Evolutionary conservation across 495 filamentous ascomycete species (phyloP), one percentile per base, ranked within the genome.

Genomic region (Xylaria nigripes): DNA sequence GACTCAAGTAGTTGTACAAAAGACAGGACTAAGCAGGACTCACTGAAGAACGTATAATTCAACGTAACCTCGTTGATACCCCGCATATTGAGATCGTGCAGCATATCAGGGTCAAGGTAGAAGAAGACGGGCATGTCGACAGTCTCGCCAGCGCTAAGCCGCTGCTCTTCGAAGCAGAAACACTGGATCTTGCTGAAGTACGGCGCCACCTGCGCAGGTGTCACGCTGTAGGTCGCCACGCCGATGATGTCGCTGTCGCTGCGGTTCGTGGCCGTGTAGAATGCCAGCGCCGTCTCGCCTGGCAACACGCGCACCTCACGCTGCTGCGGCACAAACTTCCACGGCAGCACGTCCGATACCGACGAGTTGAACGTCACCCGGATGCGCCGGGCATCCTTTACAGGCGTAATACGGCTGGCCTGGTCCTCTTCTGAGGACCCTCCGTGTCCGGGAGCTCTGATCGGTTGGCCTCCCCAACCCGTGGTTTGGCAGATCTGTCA

Each of bases 91-190:
- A 91, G 76, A 70, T 99, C 94, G 55, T 87, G 87, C 42, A 89
- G 75, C 72, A 97, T 87, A 59, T 96, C 94, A 6, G 94, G 94
- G 66, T 99, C 94, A 62, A 99, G 86, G 70, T 95, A 99, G 67
- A 99, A 99, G 74, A 99, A 97, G 6, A 99, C 94, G 2, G 94
- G 94, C 94, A 99, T 99, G 74, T 99, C 94, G 48, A 99, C 94
- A 32, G 90, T 90, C 75, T 99, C 94, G 23, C 92, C 90, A 21
- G 90, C 92, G 68, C 90, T 92, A 48, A 98, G 72, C 58, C 94
- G 81, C 78, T 98, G 74, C 68, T 77, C 90, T 76, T 99, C 94
- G 66, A 99, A 99, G 68, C 94, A 99, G 71, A 99, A 99, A 62
- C 94, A 99, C 72, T 99, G 94, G 48, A 99, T 99, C 79, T 99